Conservation (phyloP, 495 filamentous ascomycete species). For the Delitschia confertaspora region DNA sequence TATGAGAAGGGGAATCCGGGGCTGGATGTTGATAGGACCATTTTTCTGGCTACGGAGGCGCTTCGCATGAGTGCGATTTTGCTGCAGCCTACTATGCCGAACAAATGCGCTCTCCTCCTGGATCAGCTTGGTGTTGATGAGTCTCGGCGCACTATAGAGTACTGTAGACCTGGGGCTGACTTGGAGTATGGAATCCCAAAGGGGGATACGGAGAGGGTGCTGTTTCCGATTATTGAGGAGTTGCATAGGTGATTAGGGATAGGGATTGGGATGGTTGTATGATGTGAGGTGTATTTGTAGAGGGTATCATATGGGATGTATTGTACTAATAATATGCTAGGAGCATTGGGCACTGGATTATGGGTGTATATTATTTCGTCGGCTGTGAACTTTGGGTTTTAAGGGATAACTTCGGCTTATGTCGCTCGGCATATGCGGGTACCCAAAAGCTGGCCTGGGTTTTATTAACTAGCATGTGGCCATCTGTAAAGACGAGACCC, state of each 20-base stretch:
- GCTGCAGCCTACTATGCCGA: constrained; percentile 84
- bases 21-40: constrained; percentile 39
- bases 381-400: too few species aligned
- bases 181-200: constrained; percentile 52
- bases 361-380: too few species aligned
- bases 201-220: constrained; percentile 37
- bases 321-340: too few species aligned
- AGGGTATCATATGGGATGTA: too few species aligned
- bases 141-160: constrained; percentile 47
- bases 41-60: constrained; percentile 69
- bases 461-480: too few species aligned
- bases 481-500: too few species aligned
- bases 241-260: too few species aligned
- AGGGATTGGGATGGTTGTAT: constrained; percentile 2
- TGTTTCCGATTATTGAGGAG: constrained; percentile 51
- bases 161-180: constrained; percentile 53
- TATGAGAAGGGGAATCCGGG: constrained; percentile 19
- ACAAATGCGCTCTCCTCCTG: constrained; percentile 63
- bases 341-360: too few species aligned
- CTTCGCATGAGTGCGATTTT: constrained; percentile 74
- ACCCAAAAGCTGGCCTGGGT: too few species aligned
- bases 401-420: too few species aligned
- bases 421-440: too few species aligned
- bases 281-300: background rate
- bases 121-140: constrained; percentile 66